Base-by-base conservation (phyloP, 495 filamentous ascomycete species). In the Penicillium waksmanii region DNA sequence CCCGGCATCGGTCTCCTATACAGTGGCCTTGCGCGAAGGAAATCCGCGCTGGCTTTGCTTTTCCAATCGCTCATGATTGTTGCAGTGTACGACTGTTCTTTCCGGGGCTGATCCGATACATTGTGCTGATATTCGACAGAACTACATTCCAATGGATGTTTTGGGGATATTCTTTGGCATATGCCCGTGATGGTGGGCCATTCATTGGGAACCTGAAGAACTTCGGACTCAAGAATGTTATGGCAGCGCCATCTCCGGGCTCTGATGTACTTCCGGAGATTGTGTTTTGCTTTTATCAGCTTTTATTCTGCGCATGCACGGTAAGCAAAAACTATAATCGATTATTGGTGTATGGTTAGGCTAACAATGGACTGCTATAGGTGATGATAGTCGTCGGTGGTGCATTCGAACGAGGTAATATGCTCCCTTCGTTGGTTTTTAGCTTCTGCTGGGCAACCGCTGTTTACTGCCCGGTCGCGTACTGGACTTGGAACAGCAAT, bases 1-100 rank as follows among this genome's bases (percentile, higher is more conserved):
- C 84, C 84, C 4, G 84, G 83, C 3, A 83, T 86, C 56, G 83
- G 82, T 36, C 68, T 87, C 0, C 71, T 87, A 10, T 86, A 87
- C 64, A 76, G 80, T 44, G 84, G 84, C 51, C 74, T 87, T 15
- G 78, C 84, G 5, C 75, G 84, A 42, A 68, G 84, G 44, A 87
- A 87, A 69, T 84, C 82, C 6, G 78, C 82, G 8, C 68, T 87
- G 48, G 68, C 82, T 11, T 65, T 86, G 44, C 72, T 87, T 2
- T 86, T 85, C 62, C 84, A 85, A 62, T 81, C 80, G n/a, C 71
- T 87, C 38, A 75, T 82, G 76, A 74, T 80, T 43, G 67, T 75
- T 15, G 78, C 74, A 8, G 74, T 79, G 73, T 76, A 67, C 50
- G 75, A 65, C 25, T 35, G 27, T 34, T 6, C 17, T 55, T 60